phyloP scores from a whole-genome alignment of 1,284 basidiomycete genomes.

The Trichosporon faecale region DNA sequence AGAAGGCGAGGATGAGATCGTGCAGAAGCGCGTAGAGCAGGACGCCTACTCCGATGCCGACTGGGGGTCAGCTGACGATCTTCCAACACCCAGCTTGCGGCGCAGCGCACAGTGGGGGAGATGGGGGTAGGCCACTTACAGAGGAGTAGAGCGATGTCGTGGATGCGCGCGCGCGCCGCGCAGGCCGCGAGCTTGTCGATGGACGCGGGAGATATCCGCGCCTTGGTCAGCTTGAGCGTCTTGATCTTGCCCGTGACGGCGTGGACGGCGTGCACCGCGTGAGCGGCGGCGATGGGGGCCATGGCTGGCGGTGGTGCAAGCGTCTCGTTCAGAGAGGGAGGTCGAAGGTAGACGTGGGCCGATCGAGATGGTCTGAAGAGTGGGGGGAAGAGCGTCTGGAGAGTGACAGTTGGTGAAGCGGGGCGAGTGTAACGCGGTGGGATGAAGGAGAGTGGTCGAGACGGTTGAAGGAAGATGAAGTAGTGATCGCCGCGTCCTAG shows the following conservation, averaged over 20 bases:
- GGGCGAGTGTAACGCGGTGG: no score
- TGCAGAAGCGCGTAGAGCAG: conserved; percentile 23
- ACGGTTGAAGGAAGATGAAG: no score
- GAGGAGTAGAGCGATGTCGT: background rate
- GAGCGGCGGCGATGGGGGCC: background rate
- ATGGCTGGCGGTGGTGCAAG: background rate
- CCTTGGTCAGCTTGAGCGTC: background rate
- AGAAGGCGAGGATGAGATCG: conserved; percentile 9
- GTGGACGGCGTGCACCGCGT: background rate
- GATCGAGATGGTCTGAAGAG: no score
- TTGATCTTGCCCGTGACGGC: background rate
- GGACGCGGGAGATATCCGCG: background rate
- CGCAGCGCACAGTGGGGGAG: no score
- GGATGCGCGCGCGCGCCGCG: background rate
- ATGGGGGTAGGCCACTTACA: background rate
- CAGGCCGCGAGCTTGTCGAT: background rate
- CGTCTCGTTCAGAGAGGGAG: background rate
- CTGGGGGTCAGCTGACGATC: conserved; percentile 14
- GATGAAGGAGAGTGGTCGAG: no score
- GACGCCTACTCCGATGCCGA: conserved; percentile 24
- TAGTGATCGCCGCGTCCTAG: no score
- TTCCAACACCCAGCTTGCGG: background rate
- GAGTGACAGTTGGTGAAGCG: background rate
- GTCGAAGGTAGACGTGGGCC: background rate
- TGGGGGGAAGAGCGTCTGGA: background rate